Conservation (phyloP, 345 rosid species). For the Rhodomyrtus tomentosa region DNA sequence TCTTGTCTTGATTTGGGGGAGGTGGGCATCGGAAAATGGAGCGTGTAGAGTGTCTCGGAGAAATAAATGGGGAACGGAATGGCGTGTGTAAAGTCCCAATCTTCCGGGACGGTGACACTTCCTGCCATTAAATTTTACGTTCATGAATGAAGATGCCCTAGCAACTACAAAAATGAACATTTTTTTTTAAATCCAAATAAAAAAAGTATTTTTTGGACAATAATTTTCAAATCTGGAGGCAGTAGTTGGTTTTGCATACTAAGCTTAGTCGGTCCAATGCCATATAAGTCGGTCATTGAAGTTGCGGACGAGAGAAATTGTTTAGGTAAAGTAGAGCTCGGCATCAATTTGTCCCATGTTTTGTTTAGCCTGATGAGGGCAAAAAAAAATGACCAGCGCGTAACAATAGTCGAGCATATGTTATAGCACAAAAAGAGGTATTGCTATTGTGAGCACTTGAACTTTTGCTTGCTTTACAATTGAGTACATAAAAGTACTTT, state of each 20-base stretch:
- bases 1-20: constrained; percentile 3
- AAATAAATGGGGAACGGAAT: background rate
- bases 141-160: background rate
- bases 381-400: background rate
- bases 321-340: background rate
- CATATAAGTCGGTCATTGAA: background rate
- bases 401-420: background rate
- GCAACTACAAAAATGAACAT: background rate
- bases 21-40: background rate
- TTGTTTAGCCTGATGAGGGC: background rate
- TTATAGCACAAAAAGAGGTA: background rate
- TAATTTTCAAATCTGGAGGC: background rate
- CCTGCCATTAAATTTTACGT: background rate
- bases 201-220: background rate
- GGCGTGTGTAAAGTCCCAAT: background rate
- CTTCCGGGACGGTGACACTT: background rate
- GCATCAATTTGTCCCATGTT: background rate
- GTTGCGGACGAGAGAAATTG: background rate
- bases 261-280: background rate
- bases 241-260: background rate
- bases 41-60: background rate
- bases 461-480: too few relatives aligned
- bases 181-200: too few relatives aligned
- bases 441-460: too few relatives aligned
- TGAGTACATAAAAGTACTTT: too few relatives aligned